Evolutionary conservation across 2,329 filamentous ascomycete species (phyloP), one percentile per base, ranked within the genome.

Genomic region (Endocalyx cinctus): DNA sequence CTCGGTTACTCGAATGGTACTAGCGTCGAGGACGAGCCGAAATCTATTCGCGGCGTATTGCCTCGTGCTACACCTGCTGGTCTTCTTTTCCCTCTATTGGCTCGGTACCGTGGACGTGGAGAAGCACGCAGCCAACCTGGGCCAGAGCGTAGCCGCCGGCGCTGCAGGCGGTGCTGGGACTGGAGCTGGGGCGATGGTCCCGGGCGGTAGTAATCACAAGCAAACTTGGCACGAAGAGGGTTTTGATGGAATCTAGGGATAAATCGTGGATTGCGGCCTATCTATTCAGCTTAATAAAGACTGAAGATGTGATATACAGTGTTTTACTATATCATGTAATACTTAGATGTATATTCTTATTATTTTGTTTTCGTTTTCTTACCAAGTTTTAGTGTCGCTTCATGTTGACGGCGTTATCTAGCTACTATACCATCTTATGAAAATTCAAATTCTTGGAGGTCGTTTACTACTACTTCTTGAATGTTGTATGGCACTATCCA

Each of bases 21-120:
- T 98, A 42, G 87, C 89, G 32, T 95, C 88, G 29, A 72, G 92
- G 41, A 86, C 84, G 17, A 96, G 88, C 64, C 77, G 94, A 43
- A 98, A 97, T 58, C 59, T 98, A 38, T 98, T 98, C 62, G 92
- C 89, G 1, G 80, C 77, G 10, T 98, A 98, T 60, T 94, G 90
- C 59, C 67, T 96, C 22, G 87, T 81, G 20, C 70, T 98, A 46
- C 92, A 98, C 65, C 54, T 96, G 27, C 64, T 98, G 29, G 82
- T 97, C 3, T 92, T 98, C 54, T 70, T 83, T 47, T 84, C 87
- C 60, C 67, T 97, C 41, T 97, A 90, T 62, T 89, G 82, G 77
- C 79, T 88, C 54, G 86, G 86, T 38, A 76, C 77, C 4, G 66
- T 70, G 18, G 78, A 87, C 49, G 72, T 79, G 20, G 80, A 81